Percentiles rank a stretch among this genome's conserved stretches.
phyloP scores from a whole-genome alignment of 2,329 filamentous ascomycete species.

The Keithomyces neogunnii region DNA sequence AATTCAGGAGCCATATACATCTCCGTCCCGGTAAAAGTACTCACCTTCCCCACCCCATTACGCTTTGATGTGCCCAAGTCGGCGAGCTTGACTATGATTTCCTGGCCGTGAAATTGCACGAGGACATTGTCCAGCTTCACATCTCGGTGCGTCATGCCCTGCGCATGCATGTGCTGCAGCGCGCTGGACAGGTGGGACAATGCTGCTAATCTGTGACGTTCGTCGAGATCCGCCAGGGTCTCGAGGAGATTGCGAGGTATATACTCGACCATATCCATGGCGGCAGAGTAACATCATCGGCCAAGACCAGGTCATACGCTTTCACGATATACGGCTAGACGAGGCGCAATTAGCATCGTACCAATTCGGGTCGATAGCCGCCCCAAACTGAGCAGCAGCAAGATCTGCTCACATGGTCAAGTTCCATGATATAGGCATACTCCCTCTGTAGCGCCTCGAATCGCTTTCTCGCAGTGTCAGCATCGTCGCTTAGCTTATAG shows the following conservation, averaged over 20 bases:
- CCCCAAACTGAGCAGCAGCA: neutral
- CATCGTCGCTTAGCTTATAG: conserved; percentile 4
- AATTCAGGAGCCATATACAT: conserved; percentile 8
- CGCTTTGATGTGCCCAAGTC: conserved; percentile 5
- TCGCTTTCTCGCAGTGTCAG: conserved; percentile 2
- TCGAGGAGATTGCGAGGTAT: conserved; percentile 5
- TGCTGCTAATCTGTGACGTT: neutral
- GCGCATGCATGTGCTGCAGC: conserved; percentile 1
- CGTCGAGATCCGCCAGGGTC: neutral
- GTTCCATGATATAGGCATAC: conserved; percentile 3
- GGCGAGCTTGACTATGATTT: conserved; percentile 1
- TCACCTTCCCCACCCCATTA: conserved; percentile 1
- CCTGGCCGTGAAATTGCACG: neutral
- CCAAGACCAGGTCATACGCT: conserved; percentile 5
- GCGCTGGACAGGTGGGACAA: conserved; percentile 5
- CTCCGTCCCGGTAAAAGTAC: conserved; percentile 6
- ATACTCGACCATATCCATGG: conserved; percentile 9
- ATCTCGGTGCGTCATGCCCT: conserved; percentile 4
- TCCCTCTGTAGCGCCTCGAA: conserved; percentile 6
- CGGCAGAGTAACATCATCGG: conserved; percentile 5
- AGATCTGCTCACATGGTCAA: conserved; percentile 7
- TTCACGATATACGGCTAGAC: conserved; percentile 6
- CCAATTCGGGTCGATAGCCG: neutral
- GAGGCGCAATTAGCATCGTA: neutral
- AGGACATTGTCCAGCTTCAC: conserved; percentile 4